These are phyloP conservation scores for Ascoidea tarda DNA, from an alignment of 805 yeast species.

Conservation along the genomic window DNA sequence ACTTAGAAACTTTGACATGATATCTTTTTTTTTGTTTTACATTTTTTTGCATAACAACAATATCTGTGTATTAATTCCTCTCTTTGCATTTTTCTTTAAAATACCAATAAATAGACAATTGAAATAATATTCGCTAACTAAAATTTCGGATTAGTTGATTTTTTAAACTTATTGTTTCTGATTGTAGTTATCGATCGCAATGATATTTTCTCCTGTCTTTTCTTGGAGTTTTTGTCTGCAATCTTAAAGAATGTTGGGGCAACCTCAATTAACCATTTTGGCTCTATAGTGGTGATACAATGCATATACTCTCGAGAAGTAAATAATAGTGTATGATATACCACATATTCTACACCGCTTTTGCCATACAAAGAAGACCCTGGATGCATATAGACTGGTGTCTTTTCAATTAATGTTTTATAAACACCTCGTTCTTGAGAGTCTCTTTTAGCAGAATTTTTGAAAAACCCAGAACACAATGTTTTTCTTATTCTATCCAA, in stretches of 20 bases:
- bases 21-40: too few relatives aligned
- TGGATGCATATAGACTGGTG: conserved; percentile 78
- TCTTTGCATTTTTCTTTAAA: too few relatives aligned
- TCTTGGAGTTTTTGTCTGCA: not conserved
- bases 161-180: not conserved
- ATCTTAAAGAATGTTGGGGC: conserved; percentile 20
- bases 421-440: conserved; percentile 38
- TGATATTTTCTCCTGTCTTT: not conserved
- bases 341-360: conserved; percentile 49
- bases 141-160: not conserved
- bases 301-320: conserved; percentile 90
- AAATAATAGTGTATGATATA: conserved; percentile 69
- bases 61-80: too few relatives aligned
- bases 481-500: conserved; percentile 46
- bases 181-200: not conserved
- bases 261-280: conserved; percentile 59
- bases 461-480: conserved; percentile 53
- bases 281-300: conserved; percentile 69
- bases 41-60: too few relatives aligned
- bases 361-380: conserved; percentile 55
- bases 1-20: too few relatives aligned
- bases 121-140: too few relatives aligned
- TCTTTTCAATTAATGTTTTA: conserved; percentile 38
- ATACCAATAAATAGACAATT: too few relatives aligned
- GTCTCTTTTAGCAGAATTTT: conserved; percentile 52